phyloP scores from a whole-genome alignment of 2,329 filamentous ascomycete genomes.

The Myriosclerotinia curreyana region DNA sequence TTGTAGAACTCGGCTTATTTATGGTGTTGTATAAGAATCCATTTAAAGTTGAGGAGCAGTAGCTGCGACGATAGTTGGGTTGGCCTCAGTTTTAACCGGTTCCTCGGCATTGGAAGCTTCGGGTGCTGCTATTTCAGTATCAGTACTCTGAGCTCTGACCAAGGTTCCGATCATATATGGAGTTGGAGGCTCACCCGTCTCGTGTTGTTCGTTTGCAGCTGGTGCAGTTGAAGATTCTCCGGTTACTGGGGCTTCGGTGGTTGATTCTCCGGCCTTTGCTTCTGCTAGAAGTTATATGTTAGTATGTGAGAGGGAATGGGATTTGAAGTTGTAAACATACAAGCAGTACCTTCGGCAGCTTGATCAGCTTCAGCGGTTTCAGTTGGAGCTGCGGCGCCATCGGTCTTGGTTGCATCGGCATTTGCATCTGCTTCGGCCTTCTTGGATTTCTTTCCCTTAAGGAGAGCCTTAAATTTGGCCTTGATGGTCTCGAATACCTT shows the following conservation, averaged over 20 bases:
- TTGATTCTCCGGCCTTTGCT: conserved; percentile 26
- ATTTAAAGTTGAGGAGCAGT: conserved; percentile 19
- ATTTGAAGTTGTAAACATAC: background rate
- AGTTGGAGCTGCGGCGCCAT: conserved; percentile 21
- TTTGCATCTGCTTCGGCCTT: conserved; percentile 26
- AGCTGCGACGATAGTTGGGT: conserved; percentile 8
- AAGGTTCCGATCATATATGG: conserved; percentile 22
- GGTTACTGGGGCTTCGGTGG: conserved; percentile 26
- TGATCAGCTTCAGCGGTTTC: conserved; percentile 24
- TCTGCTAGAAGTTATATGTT: conserved; percentile 25
- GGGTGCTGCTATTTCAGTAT: conserved; percentile 23
- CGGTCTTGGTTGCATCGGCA: conserved; percentile 26
- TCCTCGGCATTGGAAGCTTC: conserved; percentile 27
- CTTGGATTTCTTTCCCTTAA: conserved; percentile 36
- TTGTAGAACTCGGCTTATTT: conserved; percentile 3
- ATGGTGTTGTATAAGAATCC: conserved; percentile 13
- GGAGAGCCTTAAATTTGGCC: conserved; percentile 37
- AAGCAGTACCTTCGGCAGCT: conserved; percentile 26
- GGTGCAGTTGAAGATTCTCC: conserved; percentile 22
- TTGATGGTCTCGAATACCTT: conserved; percentile 36
- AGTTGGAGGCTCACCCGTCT: conserved; percentile 19
- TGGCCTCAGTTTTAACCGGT: conserved; percentile 24
- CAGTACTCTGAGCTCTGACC: conserved; percentile 14
- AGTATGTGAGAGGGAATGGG: conserved; percentile 9
- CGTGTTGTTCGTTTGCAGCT: background rate